Evolutionary conservation across 2,329 filamentous ascomycete genomes (phyloP), one percentile per base, ranked within the genome.

Genomic region (Ascochyta clinopodiicola): DNA sequence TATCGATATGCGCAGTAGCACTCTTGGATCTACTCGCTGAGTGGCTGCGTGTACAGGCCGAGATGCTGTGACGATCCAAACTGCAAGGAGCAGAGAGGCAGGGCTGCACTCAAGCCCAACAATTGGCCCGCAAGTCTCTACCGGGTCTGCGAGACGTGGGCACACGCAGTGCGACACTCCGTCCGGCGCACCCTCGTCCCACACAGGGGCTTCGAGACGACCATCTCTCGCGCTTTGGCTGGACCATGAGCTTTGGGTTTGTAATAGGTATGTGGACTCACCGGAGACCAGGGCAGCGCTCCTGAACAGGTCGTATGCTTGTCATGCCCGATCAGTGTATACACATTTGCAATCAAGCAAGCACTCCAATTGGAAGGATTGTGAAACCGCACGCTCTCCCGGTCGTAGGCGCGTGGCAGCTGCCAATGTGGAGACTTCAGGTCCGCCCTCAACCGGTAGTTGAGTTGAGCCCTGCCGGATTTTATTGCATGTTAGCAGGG

Each of bases 81-180:
- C 36, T n/a, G 22, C 22, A 36, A n/a, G 22, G 31, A 25, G 22
- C 21, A 17, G 15, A 24, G 25, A 56, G 46, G 51, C 42, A 50
- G 24, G 29, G 25, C 42, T 25, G 8, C 13, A 8, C 13, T 22
- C 12, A 31, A 13, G 29, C 29, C 12, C 15, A 25, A 22, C 32
- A 31, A 51, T 51, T 51, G 42, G 52, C 43, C 47, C 36, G 46
- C 46, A 9, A n/a, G 17, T n/a, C 4, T 42, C 2, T 24, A 17
- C 52, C 42, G 36, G 38, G 5, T 36, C 24, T 32, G 31, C 4
- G 21, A 45, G 39, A 49, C 40, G 17, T 17, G 17, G 17, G 17
- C 17, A 17, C 17, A 17, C 17, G 17, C 17, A 17, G 17, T 17
- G 17, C 17, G 17, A 17, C 17, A 17, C 17, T 17, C 17, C 17